Conservation (phyloP, 2,329 filamentous ascomycete species). For the Akanthomyces uredinophilus region DNA sequence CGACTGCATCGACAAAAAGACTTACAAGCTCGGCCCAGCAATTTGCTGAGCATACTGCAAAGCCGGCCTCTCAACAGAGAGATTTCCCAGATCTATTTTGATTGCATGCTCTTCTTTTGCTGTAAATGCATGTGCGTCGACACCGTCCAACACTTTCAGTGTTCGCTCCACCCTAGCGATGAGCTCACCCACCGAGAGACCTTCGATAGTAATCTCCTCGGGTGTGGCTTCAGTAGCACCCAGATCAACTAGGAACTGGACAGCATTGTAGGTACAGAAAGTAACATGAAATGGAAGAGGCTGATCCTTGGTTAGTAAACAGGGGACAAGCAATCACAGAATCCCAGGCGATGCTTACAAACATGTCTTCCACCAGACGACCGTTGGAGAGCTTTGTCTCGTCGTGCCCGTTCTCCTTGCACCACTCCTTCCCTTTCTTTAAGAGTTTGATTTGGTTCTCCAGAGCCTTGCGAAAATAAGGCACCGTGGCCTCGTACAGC, state of each 20-base stretch:
- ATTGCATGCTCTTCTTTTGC: background rate
- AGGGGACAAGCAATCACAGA: background rate
- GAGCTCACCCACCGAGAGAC: background rate
- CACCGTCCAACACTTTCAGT: background rate
- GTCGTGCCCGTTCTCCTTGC: background rate
- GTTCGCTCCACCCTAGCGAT: background rate
- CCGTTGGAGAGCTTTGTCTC: background rate
- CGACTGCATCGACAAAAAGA: background rate
- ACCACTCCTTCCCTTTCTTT: background rate
- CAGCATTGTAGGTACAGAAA: background rate
- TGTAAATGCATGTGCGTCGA: background rate
- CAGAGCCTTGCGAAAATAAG: background rate
- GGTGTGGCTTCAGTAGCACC: background rate
- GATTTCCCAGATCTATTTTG: background rate
- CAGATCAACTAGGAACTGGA: background rate
- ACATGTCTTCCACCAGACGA: background rate
- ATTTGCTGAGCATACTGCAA: constrained; percentile 3
- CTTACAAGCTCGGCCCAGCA: background rate
- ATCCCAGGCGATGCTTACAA: background rate
- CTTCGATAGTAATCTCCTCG: background rate
- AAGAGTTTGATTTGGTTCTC: background rate
- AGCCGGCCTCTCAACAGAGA: background rate
- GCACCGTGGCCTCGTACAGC: background rate
- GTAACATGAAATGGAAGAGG: constrained; percentile 6
- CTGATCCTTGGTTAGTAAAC: background rate